Evolutionary conservation across 2,329 filamentous ascomycete species (phyloP).

Genomic region (Penicillium italicum): DNA sequence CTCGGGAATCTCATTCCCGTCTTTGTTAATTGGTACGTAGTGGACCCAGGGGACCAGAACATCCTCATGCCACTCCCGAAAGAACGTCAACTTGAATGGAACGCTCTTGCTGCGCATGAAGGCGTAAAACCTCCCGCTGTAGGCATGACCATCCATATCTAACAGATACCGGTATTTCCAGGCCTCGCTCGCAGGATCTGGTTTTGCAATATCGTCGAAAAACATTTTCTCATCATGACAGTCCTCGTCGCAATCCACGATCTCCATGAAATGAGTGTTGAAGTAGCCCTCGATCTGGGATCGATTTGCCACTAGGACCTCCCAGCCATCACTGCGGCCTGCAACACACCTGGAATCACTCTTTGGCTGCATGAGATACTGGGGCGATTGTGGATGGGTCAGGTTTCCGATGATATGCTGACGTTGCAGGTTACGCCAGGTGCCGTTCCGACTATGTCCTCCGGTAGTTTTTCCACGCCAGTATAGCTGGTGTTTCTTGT

Average conservation of each 20-base stretch:
- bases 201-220: conserved; percentile 62
- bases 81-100: conserved; percentile 52
- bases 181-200: conserved; percentile 68
- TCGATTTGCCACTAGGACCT: conserved; percentile 33
- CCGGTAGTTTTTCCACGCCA: conserved; percentile 95
- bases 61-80: conserved; percentile 59
- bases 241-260: conserved; percentile 85
- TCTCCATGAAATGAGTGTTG: conserved; percentile 74
- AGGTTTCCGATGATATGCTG: conserved; percentile 75
- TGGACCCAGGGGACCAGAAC: conserved; percentile 56
- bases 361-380: conserved; percentile 53
- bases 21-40: conserved; percentile 52
- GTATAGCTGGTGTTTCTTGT: conserved; percentile 69
- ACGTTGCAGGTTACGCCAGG: conserved; percentile 80
- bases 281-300: conserved; percentile 64
- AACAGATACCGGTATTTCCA: conserved; percentile 59
- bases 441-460: conserved; percentile 75
- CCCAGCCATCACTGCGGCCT: neutral
- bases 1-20: conserved; percentile 53
- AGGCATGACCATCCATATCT: conserved; percentile 56
- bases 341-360: conserved; percentile 43
- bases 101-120: conserved; percentile 48
- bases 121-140: conserved; percentile 53
- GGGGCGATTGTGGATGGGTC: conserved; percentile 55
- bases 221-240: conserved; percentile 75